Conservation (phyloP, 73 alveolate species). For the Paramecium caudatum region DNA sequence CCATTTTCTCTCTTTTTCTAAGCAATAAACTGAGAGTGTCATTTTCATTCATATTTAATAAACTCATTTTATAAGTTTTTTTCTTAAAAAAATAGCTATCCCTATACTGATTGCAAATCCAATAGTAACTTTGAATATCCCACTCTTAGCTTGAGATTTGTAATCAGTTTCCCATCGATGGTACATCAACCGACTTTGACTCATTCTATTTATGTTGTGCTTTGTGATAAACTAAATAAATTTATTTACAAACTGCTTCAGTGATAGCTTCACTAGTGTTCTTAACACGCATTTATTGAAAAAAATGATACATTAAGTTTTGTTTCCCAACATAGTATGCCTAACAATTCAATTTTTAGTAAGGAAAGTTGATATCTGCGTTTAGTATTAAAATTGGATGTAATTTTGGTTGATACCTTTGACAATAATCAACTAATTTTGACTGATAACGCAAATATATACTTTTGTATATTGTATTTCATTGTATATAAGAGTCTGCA, state of each 20-base stretch:
- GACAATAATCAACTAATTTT: neutral
- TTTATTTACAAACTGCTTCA: neutral
- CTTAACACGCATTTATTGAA: neutral
- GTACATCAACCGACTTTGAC: too few relatives aligned
- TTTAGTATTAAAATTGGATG: conserved; percentile 20
- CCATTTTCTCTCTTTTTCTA: conserved; percentile 37
- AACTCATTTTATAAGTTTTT: conserved; percentile 12
- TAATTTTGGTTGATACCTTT: neutral
- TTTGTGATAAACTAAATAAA: conserved; percentile 1
- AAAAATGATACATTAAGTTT: conserved; percentile 37
- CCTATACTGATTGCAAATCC: neutral
- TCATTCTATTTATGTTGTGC: conserved; percentile 15
- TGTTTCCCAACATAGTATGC: conserved; percentile 17
- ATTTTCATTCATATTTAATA: conserved; percentile 34
- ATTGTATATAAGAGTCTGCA: conserved; percentile 1
- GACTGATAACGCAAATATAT: neutral
- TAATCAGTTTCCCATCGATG: too few relatives aligned
- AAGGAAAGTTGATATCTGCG: conserved; percentile 29
- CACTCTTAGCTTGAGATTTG: too few relatives aligned
- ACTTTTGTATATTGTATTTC: conserved; percentile 11
- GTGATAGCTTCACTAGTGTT: conserved; percentile 15
- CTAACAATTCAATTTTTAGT: neutral
- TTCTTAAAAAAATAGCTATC: neutral
- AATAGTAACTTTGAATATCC: too few relatives aligned
- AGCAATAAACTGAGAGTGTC: conserved; percentile 33